These are phyloP conservation scores for Cryphonectria radicalis DNA, from an alignment of 2,329 filamentous ascomycete genomes.

Conservation along the genomic window DNA sequence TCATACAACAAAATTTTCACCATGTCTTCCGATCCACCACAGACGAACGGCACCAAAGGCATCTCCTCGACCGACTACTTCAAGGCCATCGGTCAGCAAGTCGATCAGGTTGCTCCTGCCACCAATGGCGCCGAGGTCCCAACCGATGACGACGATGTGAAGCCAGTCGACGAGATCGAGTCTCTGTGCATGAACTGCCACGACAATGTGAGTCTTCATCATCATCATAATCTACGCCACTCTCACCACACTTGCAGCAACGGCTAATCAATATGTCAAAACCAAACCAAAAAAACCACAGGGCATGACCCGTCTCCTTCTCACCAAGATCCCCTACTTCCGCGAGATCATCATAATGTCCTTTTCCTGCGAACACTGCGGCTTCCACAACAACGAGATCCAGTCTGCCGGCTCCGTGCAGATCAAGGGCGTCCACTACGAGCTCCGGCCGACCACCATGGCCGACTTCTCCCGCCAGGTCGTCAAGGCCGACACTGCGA, in stretches of 20 bases:
- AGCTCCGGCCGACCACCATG: conserved; percentile 73
- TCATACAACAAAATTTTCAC: not conserved
- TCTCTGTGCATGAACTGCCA: conserved; percentile 87
- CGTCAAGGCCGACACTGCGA: conserved; percentile 87
- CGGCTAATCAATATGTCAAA: not conserved
- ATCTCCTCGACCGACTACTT: conserved; percentile 59
- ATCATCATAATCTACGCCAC: too few species aligned
- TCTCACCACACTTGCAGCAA: not conserved
- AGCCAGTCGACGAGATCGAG: conserved; percentile 70
- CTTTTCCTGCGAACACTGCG: conserved; percentile 88
- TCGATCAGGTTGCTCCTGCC: conserved; percentile 52
- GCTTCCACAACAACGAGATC: conserved; percentile 89
- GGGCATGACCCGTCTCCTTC: conserved; percentile 83
- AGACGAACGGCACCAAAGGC: conserved; percentile 35
- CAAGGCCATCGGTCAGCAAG: conserved; percentile 66
- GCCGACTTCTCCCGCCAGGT: conserved; percentile 84
- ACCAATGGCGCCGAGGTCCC: conserved; percentile 41
- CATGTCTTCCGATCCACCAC: conserved; percentile 39
- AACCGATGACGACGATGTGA: conserved; percentile 50
- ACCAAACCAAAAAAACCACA: conserved; percentile 45
- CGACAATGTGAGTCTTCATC: conserved; percentile 63
- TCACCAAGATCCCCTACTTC: conserved; percentile 95
- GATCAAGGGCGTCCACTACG: conserved; percentile 82
- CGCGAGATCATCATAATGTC: conserved; percentile 98
- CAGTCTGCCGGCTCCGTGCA: conserved; percentile 92